Evolutionary conservation across 2,329 filamentous ascomycete genomes (phyloP), one percentile per base, ranked within the genome.

Genomic region (Talaromyces sp.): DNA sequence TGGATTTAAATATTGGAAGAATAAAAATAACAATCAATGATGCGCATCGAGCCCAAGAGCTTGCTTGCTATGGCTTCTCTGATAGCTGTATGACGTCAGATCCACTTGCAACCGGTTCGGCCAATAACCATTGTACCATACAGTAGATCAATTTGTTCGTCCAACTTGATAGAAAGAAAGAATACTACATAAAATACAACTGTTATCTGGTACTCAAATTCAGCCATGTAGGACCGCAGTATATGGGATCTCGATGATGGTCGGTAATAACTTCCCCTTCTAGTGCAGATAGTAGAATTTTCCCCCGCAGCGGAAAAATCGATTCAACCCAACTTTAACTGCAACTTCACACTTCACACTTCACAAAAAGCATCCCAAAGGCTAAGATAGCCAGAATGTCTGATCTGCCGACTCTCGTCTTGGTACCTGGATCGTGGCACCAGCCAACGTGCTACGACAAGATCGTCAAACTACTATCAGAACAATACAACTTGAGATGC

Each of bases 401-500:
- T 16, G 14, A 33, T 29, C 11, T 30, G 35, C 71, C 73, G 37
- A 74, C 71, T 9, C 62, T 82, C 0, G 53, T 82, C 50, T 72
- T 82, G 17, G 68, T 82, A 1, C 78, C 72, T 1, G 79, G 79
- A 4, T 70, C 77, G 22, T 81, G 80, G 79, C 80, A 82, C 51
- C 60, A 53, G 4, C 63, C 76, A 1, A 66, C 58, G 11, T 74
- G 65, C 54, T 79, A 73, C 64, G 54, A 65, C 51, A 70, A 70
- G 37, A 48, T 78, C 48, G 66, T 64, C 11, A 60, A 67, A 1
- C 54, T 70, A 22, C 62, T 80, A 24, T 53, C 71, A 47, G 47
- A 60, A n/a, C 54, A 71, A 5, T 52, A 66, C 22, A 39, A 57
- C 2, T 63, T 72, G 37, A 69, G 62, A 51, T 75, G 72, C 52